phyloP scores from a whole-genome alignment of 176 grass and related monocot genomes.

The Oryza officinalis region DNA sequence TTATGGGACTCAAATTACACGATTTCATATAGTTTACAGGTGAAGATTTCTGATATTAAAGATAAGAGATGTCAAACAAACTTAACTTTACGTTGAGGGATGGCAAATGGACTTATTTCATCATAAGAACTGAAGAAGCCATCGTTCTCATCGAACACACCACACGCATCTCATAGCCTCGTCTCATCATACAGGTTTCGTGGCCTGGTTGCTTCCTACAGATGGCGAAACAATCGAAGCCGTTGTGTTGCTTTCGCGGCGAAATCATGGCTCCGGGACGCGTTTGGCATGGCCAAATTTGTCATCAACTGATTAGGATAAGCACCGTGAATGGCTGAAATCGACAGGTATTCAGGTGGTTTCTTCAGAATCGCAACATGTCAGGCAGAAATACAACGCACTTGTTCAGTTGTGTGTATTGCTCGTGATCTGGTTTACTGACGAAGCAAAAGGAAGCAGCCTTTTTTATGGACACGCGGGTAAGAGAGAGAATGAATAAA shows the following conservation, averaged over 20 bases:
- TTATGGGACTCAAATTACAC: too few species aligned
- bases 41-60: too few species aligned
- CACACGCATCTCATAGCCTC: too few species aligned
- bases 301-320: not conserved
- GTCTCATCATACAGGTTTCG: not conserved
- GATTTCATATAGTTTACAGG: too few species aligned
- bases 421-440: not conserved
- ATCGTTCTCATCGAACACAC: not conserved
- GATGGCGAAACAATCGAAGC: not conserved
- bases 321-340: not conserved
- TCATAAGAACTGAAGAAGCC: too few species aligned
- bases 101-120: too few species aligned
- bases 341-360: not conserved
- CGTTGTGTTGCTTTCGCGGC: not conserved
- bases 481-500: not conserved
- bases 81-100: too few species aligned
- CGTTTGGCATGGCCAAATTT: not conserved
- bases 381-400: not conserved
- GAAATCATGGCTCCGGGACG: not conserved
- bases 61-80: too few species aligned
- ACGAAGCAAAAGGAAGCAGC: not conserved
- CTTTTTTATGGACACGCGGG: not conserved
- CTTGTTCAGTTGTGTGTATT: not conserved
- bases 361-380: not conserved
- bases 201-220: not conserved